These are phyloP conservation scores for Apiospora hydei DNA, from an alignment of 2,329 filamentous ascomycete genomes.

Conservation along the genomic window DNA sequence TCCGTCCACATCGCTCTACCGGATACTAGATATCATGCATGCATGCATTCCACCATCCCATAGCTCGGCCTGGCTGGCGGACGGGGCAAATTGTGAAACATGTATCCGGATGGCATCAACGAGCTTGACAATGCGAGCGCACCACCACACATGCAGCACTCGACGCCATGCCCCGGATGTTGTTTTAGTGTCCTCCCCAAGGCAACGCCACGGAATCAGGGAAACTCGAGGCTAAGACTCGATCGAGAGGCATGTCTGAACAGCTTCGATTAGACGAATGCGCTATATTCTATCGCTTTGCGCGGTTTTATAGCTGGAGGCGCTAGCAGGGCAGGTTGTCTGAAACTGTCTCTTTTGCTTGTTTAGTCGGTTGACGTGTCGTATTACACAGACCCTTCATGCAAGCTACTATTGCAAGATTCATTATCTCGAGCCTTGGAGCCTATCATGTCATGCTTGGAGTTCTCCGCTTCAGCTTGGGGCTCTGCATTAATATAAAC, in stretches of 20 bases:
- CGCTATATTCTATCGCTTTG: conserved; percentile 16
- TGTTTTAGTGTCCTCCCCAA: not conserved
- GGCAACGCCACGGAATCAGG: not conserved
- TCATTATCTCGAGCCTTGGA: not conserved
- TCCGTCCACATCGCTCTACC: not conserved
- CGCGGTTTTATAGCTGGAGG: not conserved
- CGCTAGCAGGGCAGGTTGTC: conserved; percentile 6
- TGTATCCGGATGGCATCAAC: conserved; percentile 8
- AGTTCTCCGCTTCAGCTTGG: not conserved
- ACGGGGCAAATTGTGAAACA: conserved; percentile 1
- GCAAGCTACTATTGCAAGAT: conserved; percentile 5
- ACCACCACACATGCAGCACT: not conserved
- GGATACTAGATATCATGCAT: too few species aligned
- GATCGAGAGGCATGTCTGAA: not conserved
- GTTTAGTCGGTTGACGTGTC: conserved; percentile 12
- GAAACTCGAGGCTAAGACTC: not conserved
- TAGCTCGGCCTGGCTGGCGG: not conserved
- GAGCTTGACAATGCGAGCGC: not conserved
- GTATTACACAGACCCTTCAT: conserved; percentile 15
- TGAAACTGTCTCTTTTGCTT: conserved; percentile 19
- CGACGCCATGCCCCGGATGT: not conserved
- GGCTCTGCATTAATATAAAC: not conserved
- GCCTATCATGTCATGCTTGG: not conserved
- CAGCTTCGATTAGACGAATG: conserved; percentile 8
- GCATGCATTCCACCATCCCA: not conserved